Evolutionary conservation across 179 eudicot genomes (phyloP), one percentile per base, ranked within the genome.

Genomic region (Camellia oleifera): DNA sequence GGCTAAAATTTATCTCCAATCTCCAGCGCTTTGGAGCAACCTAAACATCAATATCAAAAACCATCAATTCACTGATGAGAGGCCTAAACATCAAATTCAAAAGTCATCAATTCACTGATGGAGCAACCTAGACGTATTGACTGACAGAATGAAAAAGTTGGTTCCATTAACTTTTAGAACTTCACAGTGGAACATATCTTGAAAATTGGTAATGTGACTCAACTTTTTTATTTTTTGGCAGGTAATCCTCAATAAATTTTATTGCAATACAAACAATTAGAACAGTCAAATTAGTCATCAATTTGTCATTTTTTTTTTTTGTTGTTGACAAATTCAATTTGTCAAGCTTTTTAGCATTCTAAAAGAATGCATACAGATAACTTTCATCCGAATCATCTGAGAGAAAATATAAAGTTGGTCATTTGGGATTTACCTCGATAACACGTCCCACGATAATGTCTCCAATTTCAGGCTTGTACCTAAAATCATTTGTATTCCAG

Each of bases 401-500:
- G 12, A 65, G 9, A 70, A 69, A 7, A 40, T 45, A n/a, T 2
- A 42, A 66, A 3, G 69, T 72, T 57, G 45, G 52, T 18, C 48
- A 46, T 26, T 11, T 17, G 8, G 11, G 44, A 8, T 66, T 69
- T 78, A 92, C 98, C 97, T 95, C 98, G 76, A 92, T 82, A 76
- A 95, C 93, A 60, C 98, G 91, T 23, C 98, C 98, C 17, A 93
- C 93, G 0, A 95, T 79, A n/a, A 95, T 91, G 82, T 95, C 97
- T 56, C 98, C 98, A 67, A 89, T 89, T 81, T 95, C 98, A 70
- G 98, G 98, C 86, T 92, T 95, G 88, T 95, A 95, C 88, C 98
- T 94, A 79, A 54, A 78, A 82, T 18, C 65, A 58, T 72, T 20
- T 9, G 44, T 8, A 57, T 57, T 58, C 6, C 13, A 46, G 40